phyloP scores from a whole-genome alignment of 257 asterid species.

The Cinchona pubescens region DNA sequence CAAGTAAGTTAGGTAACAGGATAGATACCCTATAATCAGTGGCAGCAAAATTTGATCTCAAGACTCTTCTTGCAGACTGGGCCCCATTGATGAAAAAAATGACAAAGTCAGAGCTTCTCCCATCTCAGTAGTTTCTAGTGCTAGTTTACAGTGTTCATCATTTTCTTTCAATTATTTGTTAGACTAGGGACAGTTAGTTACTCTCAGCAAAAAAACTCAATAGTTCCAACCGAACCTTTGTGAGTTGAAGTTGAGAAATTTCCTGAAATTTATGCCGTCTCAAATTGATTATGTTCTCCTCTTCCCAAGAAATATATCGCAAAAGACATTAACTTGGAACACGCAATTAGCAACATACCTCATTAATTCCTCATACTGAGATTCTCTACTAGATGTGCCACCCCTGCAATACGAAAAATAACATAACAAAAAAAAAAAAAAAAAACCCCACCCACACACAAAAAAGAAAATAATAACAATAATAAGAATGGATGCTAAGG shows the following conservation, averaged over 20 bases:
- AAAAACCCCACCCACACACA: no score
- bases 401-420: constrained; percentile 31
- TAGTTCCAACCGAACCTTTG: neutral
- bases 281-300: neutral
- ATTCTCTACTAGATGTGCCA: constrained; percentile 35
- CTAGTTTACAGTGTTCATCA: neutral
- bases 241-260: neutral
- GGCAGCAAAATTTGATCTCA: neutral
- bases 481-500: neutral
- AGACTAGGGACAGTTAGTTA: neutral
- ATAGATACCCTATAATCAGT: neutral
- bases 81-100: no score
- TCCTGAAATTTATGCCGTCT: neutral
- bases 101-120: no score
- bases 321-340: neutral
- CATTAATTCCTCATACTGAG: constrained; percentile 56
- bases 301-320: neutral
- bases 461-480: neutral
- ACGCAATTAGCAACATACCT: constrained; percentile 35
- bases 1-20: neutral
- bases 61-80: neutral
- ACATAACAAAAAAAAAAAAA: no score
- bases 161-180: neutral
- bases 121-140: neutral
- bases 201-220: neutral